Conservation (phyloP, 2,329 filamentous ascomycete genomes). For the Thyridium curvatum region DNA sequence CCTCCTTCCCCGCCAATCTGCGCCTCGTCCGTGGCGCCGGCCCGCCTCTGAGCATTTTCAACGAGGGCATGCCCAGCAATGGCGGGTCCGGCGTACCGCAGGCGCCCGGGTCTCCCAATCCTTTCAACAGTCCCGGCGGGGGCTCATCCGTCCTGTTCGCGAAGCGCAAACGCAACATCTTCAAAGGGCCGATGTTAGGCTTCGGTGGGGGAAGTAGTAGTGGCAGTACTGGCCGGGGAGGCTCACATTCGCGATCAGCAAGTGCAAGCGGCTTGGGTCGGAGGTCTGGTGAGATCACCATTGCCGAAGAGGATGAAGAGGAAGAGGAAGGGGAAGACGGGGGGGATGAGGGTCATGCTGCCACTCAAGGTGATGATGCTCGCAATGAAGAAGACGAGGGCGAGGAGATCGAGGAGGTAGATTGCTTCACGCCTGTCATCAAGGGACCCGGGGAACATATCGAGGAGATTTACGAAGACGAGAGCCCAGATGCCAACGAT, state of each 20-base stretch:
- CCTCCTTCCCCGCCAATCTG: constrained; percentile 77
- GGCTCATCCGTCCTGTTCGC: constrained; percentile 60
- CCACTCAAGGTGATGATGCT: constrained; percentile 12
- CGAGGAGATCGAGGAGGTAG: constrained; percentile 51
- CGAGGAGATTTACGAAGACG: constrained; percentile 40
- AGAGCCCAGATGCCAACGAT: too few species aligned
- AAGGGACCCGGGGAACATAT: constrained; percentile 35
- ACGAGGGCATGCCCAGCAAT: constrained; percentile 48
- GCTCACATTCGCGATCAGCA: constrained; percentile 42
- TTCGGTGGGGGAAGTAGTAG: constrained; percentile 30
- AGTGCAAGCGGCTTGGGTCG: constrained; percentile 60
- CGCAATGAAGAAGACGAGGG: constrained; percentile 22
- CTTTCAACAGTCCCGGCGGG: constrained; percentile 34
- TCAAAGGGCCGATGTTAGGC: constrained; percentile 71
- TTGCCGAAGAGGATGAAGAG: constrained; percentile 59
- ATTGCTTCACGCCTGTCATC: constrained; percentile 48
- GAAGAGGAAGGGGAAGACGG: constrained; percentile 23
- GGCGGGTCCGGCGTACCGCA: constrained; percentile 22
- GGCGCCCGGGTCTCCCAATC: constrained; percentile 49
- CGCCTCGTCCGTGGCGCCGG: constrained; percentile 65
- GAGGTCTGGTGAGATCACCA: constrained; percentile 68
- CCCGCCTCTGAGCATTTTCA: constrained; percentile 46
- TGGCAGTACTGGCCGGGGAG: constrained; percentile 21
- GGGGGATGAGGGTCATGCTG: constrained; percentile 10
- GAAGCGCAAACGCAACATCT: constrained; percentile 72